A percentile compares a stretch with the other conserved stretches of the same genome.
Evolutionary conservation across 192 early-diverging fungal genomes (phyloP).

Genomic region (Coemansia sp.): DNA sequence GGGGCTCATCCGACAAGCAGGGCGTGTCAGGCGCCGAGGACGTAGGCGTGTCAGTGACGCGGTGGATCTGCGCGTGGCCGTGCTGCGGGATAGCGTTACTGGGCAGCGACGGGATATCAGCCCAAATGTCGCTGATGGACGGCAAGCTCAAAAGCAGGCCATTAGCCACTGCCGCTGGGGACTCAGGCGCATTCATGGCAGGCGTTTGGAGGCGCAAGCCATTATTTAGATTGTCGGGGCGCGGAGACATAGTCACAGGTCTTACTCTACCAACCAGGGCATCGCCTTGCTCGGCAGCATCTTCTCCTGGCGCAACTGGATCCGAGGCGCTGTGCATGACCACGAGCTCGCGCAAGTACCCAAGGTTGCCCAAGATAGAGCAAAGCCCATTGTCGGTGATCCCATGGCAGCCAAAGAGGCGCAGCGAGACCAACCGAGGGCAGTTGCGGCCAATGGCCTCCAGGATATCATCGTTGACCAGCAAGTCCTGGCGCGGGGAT

Average conservation of each 20-base stretch:
- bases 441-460: constrained; percentile 52
- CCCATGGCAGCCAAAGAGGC: constrained; percentile 55
- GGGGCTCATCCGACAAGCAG: constrained; percentile 15
- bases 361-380: constrained; percentile 49
- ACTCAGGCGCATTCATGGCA: background rate
- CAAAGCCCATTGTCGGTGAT: constrained; percentile 54
- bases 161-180: background rate
- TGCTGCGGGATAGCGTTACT: constrained; percentile 26
- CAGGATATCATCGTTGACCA: constrained; percentile 54
- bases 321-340: constrained; percentile 50
- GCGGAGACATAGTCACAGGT: constrained; percentile 3
- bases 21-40: constrained; percentile 43
- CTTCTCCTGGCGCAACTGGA: constrained; percentile 9
- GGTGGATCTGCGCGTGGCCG: background rate
- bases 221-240: background rate
- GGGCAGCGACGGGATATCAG: constrained; percentile 43
- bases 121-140: constrained; percentile 45
- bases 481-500: constrained; percentile 45
- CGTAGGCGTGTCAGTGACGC: constrained; percentile 22
- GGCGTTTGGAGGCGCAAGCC: background rate
- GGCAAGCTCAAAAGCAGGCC: constrained; percentile 24
- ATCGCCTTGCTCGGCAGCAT: constrained; percentile 4
- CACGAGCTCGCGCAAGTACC: constrained; percentile 53
- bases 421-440: constrained; percentile 44
- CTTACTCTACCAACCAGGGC: background rate